Evolutionary conservation across 2,329 filamentous ascomycete genomes (phyloP).

Genomic region (Phaeomoniella chlamydospora): DNA sequence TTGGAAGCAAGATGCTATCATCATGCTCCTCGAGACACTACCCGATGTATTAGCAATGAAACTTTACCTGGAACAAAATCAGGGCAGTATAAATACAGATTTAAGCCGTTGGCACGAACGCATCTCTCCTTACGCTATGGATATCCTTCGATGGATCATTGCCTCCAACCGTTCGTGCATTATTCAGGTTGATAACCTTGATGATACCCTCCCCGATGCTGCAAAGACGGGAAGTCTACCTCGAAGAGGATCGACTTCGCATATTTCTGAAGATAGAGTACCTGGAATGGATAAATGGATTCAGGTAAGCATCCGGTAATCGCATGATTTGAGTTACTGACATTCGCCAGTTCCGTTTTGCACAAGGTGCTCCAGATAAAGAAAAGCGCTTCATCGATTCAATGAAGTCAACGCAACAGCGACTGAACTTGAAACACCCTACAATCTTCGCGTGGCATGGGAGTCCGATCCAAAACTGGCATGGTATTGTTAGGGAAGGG

Average conservation of each 20-base stretch:
- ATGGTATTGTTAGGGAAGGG: constrained; percentile 73
- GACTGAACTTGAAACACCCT: constrained; percentile 41
- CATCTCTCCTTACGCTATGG: constrained; percentile 51
- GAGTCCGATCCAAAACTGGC: constrained; percentile 65
- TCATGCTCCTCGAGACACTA: constrained; percentile 21
- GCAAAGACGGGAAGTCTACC: constrained; percentile 3
- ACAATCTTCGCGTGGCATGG: constrained; percentile 84
- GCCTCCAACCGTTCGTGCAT: constrained; percentile 83
- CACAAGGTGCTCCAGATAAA: constrained; percentile 78
- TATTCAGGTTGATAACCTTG: constrained; percentile 48
- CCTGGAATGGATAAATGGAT: constrained; percentile 51
- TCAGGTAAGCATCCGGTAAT: constrained; percentile 23
- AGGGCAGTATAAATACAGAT: constrained; percentile 19
- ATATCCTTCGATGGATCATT: constrained; percentile 72
- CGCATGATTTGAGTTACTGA: too few relatives aligned
- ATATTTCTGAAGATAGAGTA: constrained; percentile 34
- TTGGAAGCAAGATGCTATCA: constrained; percentile 17
- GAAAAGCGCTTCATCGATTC: constrained; percentile 59
- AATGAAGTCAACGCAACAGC: constrained; percentile 28
- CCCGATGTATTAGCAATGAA: constrained; percentile 25
- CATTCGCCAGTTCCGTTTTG: constrained; percentile 57
- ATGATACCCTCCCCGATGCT: constrained; percentile 6
- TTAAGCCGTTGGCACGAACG: constrained; percentile 41
- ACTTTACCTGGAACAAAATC: constrained; percentile 24
- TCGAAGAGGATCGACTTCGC: background rate